These are phyloP conservation scores for Candida coquimbonensis DNA, from an alignment of 805 yeast genomes.

Conservation along the genomic window DNA sequence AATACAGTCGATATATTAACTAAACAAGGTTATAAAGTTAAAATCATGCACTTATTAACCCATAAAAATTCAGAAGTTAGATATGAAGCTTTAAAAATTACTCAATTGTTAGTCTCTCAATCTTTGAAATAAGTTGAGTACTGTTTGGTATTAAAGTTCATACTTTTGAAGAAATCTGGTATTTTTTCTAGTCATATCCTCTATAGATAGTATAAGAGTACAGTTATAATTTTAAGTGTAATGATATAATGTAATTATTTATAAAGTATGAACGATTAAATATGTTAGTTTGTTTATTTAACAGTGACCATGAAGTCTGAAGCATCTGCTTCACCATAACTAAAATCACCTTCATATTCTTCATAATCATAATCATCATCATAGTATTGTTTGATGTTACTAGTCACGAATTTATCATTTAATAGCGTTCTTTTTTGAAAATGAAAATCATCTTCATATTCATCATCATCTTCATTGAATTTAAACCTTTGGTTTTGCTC, in stretches of 20 bases:
- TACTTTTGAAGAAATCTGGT: slow-evolving; percentile 1
- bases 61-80: slow-evolving; percentile 80
- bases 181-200: neutral
- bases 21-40: slow-evolving; percentile 58
- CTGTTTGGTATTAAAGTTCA: no score
- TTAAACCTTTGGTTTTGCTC: neutral
- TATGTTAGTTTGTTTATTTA: slow-evolving; percentile 6
- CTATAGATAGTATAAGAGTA: neutral
- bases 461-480: slow-evolving; percentile 1
- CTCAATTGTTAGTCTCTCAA: slow-evolving; percentile 89
- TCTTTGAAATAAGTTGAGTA: slow-evolving; percentile 36
- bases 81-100: slow-evolving; percentile 90
- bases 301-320: slow-evolving; percentile 22
- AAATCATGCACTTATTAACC: slow-evolving; percentile 79
- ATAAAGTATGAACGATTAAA: neutral
- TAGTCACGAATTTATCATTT: neutral
- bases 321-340: slow-evolving; percentile 22
- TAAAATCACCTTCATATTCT: slow-evolving; percentile 15
- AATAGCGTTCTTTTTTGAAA: neutral
- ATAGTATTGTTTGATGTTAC: neutral
- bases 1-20: slow-evolving; percentile 50
- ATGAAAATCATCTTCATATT: neutral
- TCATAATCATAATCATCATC: slow-evolving; percentile 15
- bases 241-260: neutral
- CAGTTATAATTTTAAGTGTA: neutral